These are phyloP conservation scores for Cystobasidiaceae sp. DNA, from an alignment of 1,284 basidiomycete genomes.

Conservation along the genomic window DNA sequence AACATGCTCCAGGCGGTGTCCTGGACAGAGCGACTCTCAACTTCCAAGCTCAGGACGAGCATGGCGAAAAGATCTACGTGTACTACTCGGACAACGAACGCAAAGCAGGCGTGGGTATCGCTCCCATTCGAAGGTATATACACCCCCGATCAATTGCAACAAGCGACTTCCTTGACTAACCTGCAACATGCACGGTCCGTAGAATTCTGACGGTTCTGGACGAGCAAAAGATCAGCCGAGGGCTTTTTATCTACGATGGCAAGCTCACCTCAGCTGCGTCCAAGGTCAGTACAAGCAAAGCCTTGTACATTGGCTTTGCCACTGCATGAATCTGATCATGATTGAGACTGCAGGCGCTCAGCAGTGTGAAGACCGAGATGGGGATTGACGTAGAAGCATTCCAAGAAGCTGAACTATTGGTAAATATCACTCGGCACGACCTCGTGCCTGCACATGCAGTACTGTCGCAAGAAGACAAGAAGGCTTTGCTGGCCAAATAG, in stretches of 20 bases:
- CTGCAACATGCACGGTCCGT: too few species aligned
- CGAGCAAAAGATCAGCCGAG: conserved; percentile 79
- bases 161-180: too few species aligned
- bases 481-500: conserved; percentile 83
- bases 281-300: conserved; percentile 70
- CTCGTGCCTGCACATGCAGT: conserved; percentile 93
- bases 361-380: conserved; percentile 21
- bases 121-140: conserved; percentile 88
- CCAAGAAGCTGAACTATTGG: conserved; percentile 88
- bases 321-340: too few species aligned
- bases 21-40: conserved; percentile 60
- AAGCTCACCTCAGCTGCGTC: conserved; percentile 95
- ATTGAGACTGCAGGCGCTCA: conserved; percentile 75
- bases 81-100: conserved; percentile 90
- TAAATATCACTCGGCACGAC: conserved; percentile 91
- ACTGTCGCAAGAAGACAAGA: conserved; percentile 79
- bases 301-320: too few species aligned
- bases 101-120: conserved; percentile 64
- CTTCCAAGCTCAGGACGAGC: conserved; percentile 68
- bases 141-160: neutral
- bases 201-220: conserved; percentile 83
- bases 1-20: conserved; percentile 54
- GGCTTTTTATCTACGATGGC: conserved; percentile 91
- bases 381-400: conserved; percentile 71
- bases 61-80: conserved; percentile 80